These are phyloP conservation scores for Cryptococcus jaspeensis DNA, from an alignment of 1,284 basidiomycete species.

Conservation along the genomic window DNA sequence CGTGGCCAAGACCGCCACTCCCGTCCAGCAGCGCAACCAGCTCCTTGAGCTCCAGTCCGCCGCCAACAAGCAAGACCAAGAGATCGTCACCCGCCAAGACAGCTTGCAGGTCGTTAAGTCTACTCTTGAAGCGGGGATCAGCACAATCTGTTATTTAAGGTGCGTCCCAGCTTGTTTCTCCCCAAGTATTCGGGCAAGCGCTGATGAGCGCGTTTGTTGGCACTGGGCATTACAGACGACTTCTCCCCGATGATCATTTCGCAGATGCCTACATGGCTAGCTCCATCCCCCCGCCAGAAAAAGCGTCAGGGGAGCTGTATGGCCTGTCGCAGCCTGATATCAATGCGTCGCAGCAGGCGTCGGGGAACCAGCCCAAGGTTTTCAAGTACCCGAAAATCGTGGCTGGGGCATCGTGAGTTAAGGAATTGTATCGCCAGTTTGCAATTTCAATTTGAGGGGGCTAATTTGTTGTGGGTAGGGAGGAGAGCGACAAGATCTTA, in stretches of 20 bases:
- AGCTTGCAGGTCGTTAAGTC: slow-evolving; percentile 8
- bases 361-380: neutral
- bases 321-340: neutral
- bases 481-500: neutral
- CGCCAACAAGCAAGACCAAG: slow-evolving; percentile 2
- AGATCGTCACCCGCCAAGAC: slow-evolving; percentile 8
- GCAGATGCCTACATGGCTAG: slow-evolving; percentile 2
- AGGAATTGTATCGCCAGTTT: neutral
- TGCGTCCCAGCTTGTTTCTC: slow-evolving; percentile 1
- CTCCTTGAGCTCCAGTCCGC: neutral
- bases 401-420: neutral
- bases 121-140: slow-evolving; percentile 10
- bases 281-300: neutral
- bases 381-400: neutral
- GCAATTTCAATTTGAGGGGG: neutral
- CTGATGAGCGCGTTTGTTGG: neutral
- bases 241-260: slow-evolving; percentile 12
- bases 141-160: slow-evolving; percentile 18
- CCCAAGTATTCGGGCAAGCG: neutral
- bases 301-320: slow-evolving; percentile 2
- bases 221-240: slow-evolving; percentile 1
- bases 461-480: neutral
- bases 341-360: neutral
- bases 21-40: neutral
- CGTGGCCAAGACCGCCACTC: neutral